Conservation (phyloP, 2,329 filamentous ascomycete genomes). For the Leptographium flavum region DNA sequence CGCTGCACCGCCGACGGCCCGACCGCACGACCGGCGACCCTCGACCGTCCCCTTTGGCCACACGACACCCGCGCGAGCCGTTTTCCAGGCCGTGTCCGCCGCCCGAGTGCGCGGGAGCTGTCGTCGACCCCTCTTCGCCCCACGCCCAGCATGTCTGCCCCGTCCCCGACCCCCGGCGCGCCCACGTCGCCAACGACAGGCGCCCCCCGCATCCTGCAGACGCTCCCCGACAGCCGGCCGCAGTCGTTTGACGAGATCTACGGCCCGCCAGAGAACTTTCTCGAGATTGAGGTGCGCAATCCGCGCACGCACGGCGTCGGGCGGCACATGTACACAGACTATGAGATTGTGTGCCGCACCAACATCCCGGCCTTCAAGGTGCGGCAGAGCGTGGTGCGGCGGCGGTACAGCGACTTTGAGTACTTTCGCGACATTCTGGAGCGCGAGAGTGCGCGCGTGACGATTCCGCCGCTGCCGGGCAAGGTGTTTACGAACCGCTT, state of each 20-base stretch:
- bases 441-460: constrained; percentile 84
- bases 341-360: constrained; percentile 93
- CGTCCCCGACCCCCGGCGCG: background rate
- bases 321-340: constrained; percentile 95
- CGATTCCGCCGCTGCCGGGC: constrained; percentile 86
- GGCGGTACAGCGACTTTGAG: constrained; percentile 96
- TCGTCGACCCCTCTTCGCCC: too few species aligned
- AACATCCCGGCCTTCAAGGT: constrained; percentile 99
- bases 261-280: constrained; percentile 93
- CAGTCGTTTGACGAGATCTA: constrained; percentile 99
- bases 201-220: constrained; percentile 32
- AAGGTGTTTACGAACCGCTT: constrained; percentile 98
- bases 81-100: too few species aligned
- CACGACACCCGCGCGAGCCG: too few species aligned
- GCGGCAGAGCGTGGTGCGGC: constrained; percentile 71
- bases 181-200: background rate
- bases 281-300: constrained; percentile 95
- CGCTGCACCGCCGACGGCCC: too few species aligned
- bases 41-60: too few species aligned
- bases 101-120: too few species aligned
- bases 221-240: constrained; percentile 60
- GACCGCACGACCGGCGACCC: too few species aligned
- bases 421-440: constrained; percentile 97
- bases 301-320: constrained; percentile 90
- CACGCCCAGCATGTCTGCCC: constrained; percentile 11